Evolutionary conservation across 1,284 basidiomycete genomes (phyloP).

Genomic region (Ustilago nuda): DNA sequence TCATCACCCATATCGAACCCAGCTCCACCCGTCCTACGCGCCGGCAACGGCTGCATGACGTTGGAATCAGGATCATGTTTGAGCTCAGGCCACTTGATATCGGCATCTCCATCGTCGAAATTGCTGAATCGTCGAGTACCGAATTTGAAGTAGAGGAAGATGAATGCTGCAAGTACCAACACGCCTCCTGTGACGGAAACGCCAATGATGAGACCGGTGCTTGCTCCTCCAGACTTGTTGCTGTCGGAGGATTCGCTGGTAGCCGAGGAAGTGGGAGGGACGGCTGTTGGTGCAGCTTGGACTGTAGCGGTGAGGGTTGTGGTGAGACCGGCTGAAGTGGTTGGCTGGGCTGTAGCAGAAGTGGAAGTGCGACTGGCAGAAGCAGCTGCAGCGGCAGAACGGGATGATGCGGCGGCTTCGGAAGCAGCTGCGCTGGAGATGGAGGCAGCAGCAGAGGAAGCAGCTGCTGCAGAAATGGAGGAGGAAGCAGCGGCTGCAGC

Average conservation of each 20-base stretch:
- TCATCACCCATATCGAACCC: conserved; percentile 69
- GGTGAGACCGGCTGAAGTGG: conserved; percentile 33
- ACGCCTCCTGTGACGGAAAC: conserved; percentile 64
- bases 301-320: conserved; percentile 32
- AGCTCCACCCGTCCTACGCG: conserved; percentile 63
- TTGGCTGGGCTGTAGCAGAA: conserved; percentile 11
- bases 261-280: conserved; percentile 14
- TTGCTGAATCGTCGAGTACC: conserved; percentile 52
- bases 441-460: conserved; percentile 29
- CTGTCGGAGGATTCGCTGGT: conserved; percentile 6
- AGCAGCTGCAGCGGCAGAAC: conserved; percentile 24
- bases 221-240: conserved; percentile 21
- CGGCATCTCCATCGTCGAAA: conserved; percentile 58
- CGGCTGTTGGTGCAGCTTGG: conserved; percentile 10
- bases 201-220: conserved; percentile 64
- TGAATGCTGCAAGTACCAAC: conserved; percentile 51
- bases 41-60: conserved; percentile 64
- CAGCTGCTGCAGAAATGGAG: conserved; percentile 30
- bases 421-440: conserved; percentile 25
- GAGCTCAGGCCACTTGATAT: conserved; percentile 68
- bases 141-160: conserved; percentile 65
- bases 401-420: conserved; percentile 21
- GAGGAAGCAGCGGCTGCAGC: conserved; percentile 29
- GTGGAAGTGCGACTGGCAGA: conserved; percentile 30
- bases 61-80: conserved; percentile 60